phyloP scores from a whole-genome alignment of 371 early-diverging fungal genomes.

The Mycotypha africana region DNA sequence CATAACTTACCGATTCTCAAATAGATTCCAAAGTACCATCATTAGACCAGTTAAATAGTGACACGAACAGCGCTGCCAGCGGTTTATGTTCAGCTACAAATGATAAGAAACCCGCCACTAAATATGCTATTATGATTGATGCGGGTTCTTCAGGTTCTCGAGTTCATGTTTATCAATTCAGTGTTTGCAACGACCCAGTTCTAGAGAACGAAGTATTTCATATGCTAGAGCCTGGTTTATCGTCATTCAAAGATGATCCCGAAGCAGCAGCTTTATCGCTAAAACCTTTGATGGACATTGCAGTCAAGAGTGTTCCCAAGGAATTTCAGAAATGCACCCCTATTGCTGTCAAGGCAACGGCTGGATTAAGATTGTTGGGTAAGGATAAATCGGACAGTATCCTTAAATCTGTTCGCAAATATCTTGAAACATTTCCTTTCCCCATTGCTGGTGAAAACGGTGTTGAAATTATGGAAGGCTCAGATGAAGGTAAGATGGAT shows the following conservation, averaged over 20 bases:
- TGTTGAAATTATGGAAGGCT: slow-evolving; percentile 89
- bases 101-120: slow-evolving; percentile 47
- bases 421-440: slow-evolving; percentile 75
- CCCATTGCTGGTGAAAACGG: slow-evolving; percentile 56
- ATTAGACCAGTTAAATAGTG: slow-evolving; percentile 3
- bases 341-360: slow-evolving; percentile 91
- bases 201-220: slow-evolving; percentile 80
- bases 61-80: slow-evolving; percentile 9
- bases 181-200: slow-evolving; percentile 67
- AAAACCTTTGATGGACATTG: slow-evolving; percentile 66
- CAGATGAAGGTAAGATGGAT: slow-evolving; percentile 77
- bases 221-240: slow-evolving; percentile 80
- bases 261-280: slow-evolving; percentile 73
- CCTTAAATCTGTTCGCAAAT: slow-evolving; percentile 58
- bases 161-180: slow-evolving; percentile 86
- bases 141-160: slow-evolving; percentile 96
- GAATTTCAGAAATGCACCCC: slow-evolving; percentile 74
- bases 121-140: slow-evolving; percentile 78
- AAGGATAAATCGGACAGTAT: slow-evolving; percentile 59
- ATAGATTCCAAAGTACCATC: slow-evolving; percentile 6
- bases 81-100: slow-evolving; percentile 54
- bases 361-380: slow-evolving; percentile 78
- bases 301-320: slow-evolving; percentile 51
- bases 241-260: slow-evolving; percentile 58
- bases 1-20: too few relatives aligned